phyloP scores from a whole-genome alignment of 169 alveolate genomes.

The Cryptosporidium bovis region DNA sequence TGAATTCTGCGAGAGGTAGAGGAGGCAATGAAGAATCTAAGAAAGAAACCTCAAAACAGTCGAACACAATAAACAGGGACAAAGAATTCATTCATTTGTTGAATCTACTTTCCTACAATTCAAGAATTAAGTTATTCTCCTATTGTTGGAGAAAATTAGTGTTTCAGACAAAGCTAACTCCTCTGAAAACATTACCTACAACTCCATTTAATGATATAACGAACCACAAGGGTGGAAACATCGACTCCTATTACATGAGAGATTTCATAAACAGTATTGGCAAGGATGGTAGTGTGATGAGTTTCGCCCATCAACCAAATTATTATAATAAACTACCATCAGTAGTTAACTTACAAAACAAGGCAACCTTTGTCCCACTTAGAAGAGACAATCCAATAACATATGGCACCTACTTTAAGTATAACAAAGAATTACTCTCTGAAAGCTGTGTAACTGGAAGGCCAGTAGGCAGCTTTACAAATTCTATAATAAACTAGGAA shows the following conservation, averaged over 20 bases:
- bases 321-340: slow-evolving; percentile 60
- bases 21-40: slow-evolving; percentile 13
- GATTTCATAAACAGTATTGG: slow-evolving; percentile 62
- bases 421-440: slow-evolving; percentile 41
- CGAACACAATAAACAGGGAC: slow-evolving; percentile 2
- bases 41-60: slow-evolving; percentile 9
- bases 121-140: slow-evolving; percentile 25
- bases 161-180: slow-evolving; percentile 21
- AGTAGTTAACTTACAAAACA: slow-evolving; percentile 45
- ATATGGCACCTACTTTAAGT: slow-evolving; percentile 61
- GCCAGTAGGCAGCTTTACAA: slow-evolving; percentile 63
- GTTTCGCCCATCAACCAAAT: slow-evolving; percentile 67
- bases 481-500: background rate
- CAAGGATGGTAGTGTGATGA: slow-evolving; percentile 28
- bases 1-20: background rate
- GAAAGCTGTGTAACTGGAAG: slow-evolving; percentile 68
- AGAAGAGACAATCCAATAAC: slow-evolving; percentile 70
- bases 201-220: slow-evolving; percentile 18
- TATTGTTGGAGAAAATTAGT: slow-evolving; percentile 59
- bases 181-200: slow-evolving; percentile 38
- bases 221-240: slow-evolving; percentile 22
- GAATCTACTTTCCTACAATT: background rate
- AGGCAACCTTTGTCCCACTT: slow-evolving; percentile 70
- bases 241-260: slow-evolving; percentile 61
- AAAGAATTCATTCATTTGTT: slow-evolving; percentile 13